Conservation (phyloP, 306 rosid species). For the Astragalus glycyphyllos region DNA sequence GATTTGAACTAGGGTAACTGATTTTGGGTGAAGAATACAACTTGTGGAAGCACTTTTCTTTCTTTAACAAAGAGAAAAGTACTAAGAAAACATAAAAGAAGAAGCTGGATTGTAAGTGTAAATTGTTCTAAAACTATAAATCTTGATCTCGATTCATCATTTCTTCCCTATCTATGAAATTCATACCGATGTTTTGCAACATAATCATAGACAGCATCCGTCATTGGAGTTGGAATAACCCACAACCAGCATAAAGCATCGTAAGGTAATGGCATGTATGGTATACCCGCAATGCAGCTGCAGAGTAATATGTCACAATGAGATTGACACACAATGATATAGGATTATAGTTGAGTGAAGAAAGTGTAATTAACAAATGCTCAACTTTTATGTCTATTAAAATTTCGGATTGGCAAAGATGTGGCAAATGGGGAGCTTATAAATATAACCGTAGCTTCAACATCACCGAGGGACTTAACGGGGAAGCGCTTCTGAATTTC, state of each 20-base stretch:
- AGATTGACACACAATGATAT: slow-evolving; percentile 36
- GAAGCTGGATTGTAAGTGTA: slow-evolving; percentile 2
- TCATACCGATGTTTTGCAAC: slow-evolving; percentile 62
- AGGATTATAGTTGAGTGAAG: slow-evolving; percentile 12
- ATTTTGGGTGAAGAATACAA: slow-evolving; percentile 12
- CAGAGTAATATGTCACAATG: slow-evolving; percentile 44
- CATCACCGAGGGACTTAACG: too few species aligned
- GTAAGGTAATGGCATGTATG: slow-evolving; percentile 80
- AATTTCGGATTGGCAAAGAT: neutral
- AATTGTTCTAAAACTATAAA: slow-evolving; percentile 25
- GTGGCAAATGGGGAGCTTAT: too few species aligned
- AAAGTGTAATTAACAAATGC: slow-evolving; percentile 20
- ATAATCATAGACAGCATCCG: slow-evolving; percentile 67
- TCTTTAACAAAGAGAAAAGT: too few species aligned
- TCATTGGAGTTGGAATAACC: slow-evolving; percentile 69
- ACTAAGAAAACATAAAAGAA: slow-evolving; percentile 24
- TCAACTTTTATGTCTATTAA: slow-evolving; percentile 4
- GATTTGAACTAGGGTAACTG: too few species aligned
- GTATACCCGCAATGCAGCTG: slow-evolving; percentile 80
- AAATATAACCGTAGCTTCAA: too few species aligned
- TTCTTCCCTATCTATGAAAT: slow-evolving; percentile 84
- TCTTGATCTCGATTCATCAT: slow-evolving; percentile 43
- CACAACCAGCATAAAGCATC: slow-evolving; percentile 59
- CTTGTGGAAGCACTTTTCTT: too few species aligned
- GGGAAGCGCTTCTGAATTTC: too few species aligned